Percentiles rank a stretch among this genome's conserved stretches.
Conservation (phyloP, 805 yeast genomes). For the Clavispora santaluciae region DNA sequence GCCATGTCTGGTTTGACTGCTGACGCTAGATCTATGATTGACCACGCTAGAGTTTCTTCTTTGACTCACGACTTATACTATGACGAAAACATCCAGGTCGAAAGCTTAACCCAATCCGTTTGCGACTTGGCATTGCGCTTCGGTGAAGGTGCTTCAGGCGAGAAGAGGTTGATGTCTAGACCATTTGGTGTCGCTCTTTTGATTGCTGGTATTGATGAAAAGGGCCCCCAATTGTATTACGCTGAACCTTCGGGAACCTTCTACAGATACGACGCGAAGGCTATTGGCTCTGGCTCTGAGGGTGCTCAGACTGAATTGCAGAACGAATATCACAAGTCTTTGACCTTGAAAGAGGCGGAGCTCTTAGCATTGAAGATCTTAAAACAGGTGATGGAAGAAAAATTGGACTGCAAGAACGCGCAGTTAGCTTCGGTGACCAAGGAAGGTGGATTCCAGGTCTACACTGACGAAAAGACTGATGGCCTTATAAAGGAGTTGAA, state of each 20-base stretch:
- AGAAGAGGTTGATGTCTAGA: constrained; percentile 91
- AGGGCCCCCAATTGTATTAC: constrained; percentile 94
- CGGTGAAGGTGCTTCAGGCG: constrained; percentile 97
- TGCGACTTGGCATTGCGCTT: constrained; percentile 95
- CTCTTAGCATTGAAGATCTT: constrained; percentile 78
- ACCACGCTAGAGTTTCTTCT: constrained; percentile 90
- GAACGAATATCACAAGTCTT: constrained; percentile 90
- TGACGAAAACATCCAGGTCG: constrained; percentile 89
- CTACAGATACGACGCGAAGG: constrained; percentile 96
- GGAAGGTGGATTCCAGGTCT: constrained; percentile 80
- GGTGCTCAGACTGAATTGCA: constrained; percentile 98
- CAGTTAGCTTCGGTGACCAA: constrained; percentile 91
- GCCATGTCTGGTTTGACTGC: constrained; percentile 99
- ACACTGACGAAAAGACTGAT: constrained; percentile 77
- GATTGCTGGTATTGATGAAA: constrained; percentile 92
- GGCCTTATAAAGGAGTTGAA: constrained; percentile 73
- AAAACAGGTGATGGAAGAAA: constrained; percentile 99
- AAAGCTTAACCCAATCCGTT: constrained; percentile 90
- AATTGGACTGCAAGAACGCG: constrained; percentile 89
- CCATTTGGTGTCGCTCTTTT: constrained; percentile 98
- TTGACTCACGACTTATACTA: constrained; percentile 86
- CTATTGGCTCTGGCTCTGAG: constrained; percentile 97
- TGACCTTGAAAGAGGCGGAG: constrained; percentile 92
- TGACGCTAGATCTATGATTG: constrained; percentile 97
- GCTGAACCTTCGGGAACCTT: constrained; percentile 99